Evolutionary conservation across 2,329 filamentous ascomycete genomes (phyloP), one percentile per base, ranked within the genome.

Genomic region (Clonostachys chloroleuca): DNA sequence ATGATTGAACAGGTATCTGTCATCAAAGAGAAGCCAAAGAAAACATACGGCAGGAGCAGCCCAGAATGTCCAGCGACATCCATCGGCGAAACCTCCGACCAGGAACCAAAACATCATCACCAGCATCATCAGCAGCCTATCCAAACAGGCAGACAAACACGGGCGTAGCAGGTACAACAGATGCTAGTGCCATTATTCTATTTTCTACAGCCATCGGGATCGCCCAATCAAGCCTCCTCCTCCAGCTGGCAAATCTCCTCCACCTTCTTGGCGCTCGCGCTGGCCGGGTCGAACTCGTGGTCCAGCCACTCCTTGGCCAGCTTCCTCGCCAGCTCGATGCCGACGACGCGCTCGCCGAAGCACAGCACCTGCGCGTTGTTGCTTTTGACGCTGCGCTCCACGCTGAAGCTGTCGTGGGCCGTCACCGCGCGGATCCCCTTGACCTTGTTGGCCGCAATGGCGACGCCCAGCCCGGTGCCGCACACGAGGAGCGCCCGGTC

Each of bases 301-400:
- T 81, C 86, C 34, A 95, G 64, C 89, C 89, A 95, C 73, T 95
- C 89, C 62, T 77, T 83, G 1, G 83, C 89, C 56, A 95, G 64
- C 58, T 88, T 75, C 57, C 89, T 79, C 40, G 89, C 89, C 40
- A 95, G 68, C 70, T 95, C 90, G 43, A 94, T 64, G 0, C 90
- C 89, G 41, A 95, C 80, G 0, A 95, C 89, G 18, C 89, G 73
- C 77, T 95, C 86, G 1, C 89, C 89, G 75, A 95, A 85, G 63
- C 90, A 95, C 51, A 95, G 70, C 34, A 95, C 89, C 69, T 95
- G 89, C 4, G 89, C 88, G 63, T 95, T 85, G 65, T 95, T 95
- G 70, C 86, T 90, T 59, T 92, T 69, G 12, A 95, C 80, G 17
- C 86, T 83, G 44, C 89, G 73, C 75, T 95, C 89, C 6, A 95